Percentiles rank a stretch among this genome's conserved stretches.
Evolutionary conservation across 345 rosid genomes (phyloP).

Genomic region (Xanthoceras sorbifolium): DNA sequence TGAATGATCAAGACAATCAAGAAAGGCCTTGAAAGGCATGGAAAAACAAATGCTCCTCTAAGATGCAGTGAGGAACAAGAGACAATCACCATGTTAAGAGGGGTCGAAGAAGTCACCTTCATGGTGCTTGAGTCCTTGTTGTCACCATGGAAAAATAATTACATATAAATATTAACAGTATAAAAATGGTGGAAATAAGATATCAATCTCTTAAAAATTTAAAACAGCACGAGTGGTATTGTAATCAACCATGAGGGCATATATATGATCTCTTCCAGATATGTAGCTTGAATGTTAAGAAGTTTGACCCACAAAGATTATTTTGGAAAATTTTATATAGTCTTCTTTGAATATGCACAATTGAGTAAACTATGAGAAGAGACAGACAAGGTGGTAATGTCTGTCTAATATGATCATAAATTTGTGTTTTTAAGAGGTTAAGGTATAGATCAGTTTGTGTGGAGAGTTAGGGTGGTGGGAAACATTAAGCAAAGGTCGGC

Average conservation of each 20-base stretch:
- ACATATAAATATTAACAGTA: slow-evolving; percentile 10
- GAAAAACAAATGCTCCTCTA: slow-evolving; percentile 21
- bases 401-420: too few species aligned
- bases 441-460: too few species aligned
- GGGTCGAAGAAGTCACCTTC: slow-evolving; percentile 32
- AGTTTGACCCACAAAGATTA: too few species aligned
- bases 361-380: too few species aligned
- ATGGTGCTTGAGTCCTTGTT: slow-evolving; percentile 14
- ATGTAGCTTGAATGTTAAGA: too few species aligned
- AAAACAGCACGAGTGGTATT: background rate
- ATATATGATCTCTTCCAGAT: too few species aligned
- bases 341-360: too few species aligned
- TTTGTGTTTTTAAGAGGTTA: too few species aligned
- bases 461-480: background rate
- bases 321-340: too few species aligned
- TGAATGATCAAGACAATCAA: slow-evolving; percentile 44
- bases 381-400: too few species aligned
- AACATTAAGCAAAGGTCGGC: too few species aligned
- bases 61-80: slow-evolving; percentile 6
- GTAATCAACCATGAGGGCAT: background rate
- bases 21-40: slow-evolving; percentile 33
- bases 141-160: too few species aligned
- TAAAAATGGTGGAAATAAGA: slow-evolving; percentile 7
- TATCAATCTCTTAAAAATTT: background rate
- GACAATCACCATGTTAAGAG: slow-evolving; percentile 29